Percentiles rank a stretch among this genome's conserved stretches.
Evolutionary conservation across 768 basidiomycete species (phyloP).

Genomic region (Trametes cingulata): DNA sequence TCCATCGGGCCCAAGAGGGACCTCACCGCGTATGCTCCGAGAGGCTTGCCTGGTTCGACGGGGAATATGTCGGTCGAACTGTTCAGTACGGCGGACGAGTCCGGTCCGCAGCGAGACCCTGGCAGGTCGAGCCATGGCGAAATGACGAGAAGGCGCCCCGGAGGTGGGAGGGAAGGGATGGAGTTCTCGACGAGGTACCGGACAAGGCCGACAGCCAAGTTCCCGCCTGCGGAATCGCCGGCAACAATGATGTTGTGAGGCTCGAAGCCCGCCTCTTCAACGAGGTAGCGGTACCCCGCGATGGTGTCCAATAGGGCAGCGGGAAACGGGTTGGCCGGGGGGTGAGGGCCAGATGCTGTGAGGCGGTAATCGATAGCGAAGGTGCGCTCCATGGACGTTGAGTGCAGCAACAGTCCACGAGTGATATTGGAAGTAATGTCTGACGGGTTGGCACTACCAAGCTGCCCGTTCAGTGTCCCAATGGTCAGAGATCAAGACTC

Average conservation of each 20-base stretch:
- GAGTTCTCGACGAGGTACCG: conserved; percentile 60
- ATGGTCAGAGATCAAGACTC: not conserved
- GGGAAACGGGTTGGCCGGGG: conserved; percentile 62
- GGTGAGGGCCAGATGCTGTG: conserved; percentile 49
- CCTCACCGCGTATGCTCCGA: conserved; percentile 35
- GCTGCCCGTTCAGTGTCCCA: no score
- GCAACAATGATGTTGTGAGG: conserved; percentile 62
- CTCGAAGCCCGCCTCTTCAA: conserved; percentile 54
- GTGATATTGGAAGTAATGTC: conserved; percentile 47
- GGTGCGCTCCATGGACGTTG: conserved; percentile 45
- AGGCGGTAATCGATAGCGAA: conserved; percentile 71
- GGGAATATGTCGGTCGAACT: conserved; percentile 34
- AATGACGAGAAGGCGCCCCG: conserved; percentile 48
- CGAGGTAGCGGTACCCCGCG: conserved; percentile 72
- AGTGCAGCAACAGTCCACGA: conserved; percentile 48
- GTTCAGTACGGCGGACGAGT: conserved; percentile 3
- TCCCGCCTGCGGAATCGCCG: conserved; percentile 80
- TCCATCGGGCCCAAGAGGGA: conserved; percentile 54
- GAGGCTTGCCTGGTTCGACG: conserved; percentile 13
- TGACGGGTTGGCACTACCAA: conserved; percentile 57
- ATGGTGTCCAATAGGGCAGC: conserved; percentile 73
- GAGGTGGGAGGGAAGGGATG: conserved; percentile 39
- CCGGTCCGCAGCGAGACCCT: conserved; percentile 35
- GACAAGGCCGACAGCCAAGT: conserved; percentile 63
- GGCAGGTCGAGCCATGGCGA: conserved; percentile 61